phyloP scores from a whole-genome alignment of 2,329 filamentous ascomycete species.

The Pseudohalonectria lignicola region DNA sequence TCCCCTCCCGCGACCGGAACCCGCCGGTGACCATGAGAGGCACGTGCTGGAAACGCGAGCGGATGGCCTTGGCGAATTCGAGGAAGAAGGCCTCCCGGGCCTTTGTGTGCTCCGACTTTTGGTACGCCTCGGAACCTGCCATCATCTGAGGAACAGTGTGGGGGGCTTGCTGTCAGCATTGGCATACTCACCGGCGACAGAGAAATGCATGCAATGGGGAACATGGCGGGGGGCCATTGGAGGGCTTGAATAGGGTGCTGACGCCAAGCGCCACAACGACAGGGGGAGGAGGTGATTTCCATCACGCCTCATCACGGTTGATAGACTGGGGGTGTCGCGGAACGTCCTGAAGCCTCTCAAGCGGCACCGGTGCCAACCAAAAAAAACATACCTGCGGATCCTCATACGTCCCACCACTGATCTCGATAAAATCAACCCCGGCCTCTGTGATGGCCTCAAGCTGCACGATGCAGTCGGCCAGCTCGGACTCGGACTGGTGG shows the following conservation, averaged over 20 bases:
- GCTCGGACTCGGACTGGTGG: slow-evolving; percentile 31
- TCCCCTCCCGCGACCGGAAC: slow-evolving; percentile 37
- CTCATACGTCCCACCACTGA: slow-evolving; percentile 53
- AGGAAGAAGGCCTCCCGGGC: slow-evolving; percentile 58
- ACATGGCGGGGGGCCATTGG: no score
- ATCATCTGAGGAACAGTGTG: no score
- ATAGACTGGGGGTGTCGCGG: no score
- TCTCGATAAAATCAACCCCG: slow-evolving; percentile 56
- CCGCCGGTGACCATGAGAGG: slow-evolving; percentile 51
- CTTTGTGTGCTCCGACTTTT: slow-evolving; percentile 28
- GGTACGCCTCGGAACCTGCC: neutral
- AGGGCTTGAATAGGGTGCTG: no score
- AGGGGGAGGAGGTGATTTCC: no score
- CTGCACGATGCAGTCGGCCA: slow-evolving; percentile 47
- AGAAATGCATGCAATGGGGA: no score
- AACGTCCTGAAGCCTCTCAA: no score
- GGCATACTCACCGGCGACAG: no score
- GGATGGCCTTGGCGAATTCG: slow-evolving; percentile 46
- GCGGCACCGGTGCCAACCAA: no score
- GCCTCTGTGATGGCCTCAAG: slow-evolving; percentile 34
- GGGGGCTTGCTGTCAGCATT: no score
- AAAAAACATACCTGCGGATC: slow-evolving; percentile 28
- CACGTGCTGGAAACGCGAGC: slow-evolving; percentile 28
- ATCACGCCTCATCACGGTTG: no score
- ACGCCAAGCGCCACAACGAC: no score